Base-by-base conservation (phyloP, 768 basidiomycete genomes). In the Psilocybe tampanensis region DNA sequence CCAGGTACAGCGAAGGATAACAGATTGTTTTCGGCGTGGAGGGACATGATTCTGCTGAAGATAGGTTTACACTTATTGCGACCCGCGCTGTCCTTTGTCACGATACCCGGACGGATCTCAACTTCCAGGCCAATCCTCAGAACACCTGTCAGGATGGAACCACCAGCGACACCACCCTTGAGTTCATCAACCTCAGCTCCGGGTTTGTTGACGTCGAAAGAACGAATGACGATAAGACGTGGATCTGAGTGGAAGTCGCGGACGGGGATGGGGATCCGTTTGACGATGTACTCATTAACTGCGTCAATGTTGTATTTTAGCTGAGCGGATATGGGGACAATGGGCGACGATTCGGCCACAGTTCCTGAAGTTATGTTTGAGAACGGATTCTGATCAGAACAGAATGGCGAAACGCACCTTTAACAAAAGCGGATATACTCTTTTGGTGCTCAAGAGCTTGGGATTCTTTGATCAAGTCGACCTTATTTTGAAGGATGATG, bases 141-240 rank as follows among this genome's bases (percentile, higher is more conserved):
- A 21, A 97, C 89, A 66, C 97, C 96, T 4, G 86, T 92, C 60
- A 99, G 82, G 68, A 98, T 96, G 11, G 91, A 94, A 18, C 97
- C 96, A 72, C 97, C 97, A 17, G 97, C 97, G 36, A 98, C 97
- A 68, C 97, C 97, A 56, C 96, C 96, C 76, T 98, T 96, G 58
- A 98, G 83, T 42, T 99, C 97, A 64, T 96, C 90, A 3, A 98
- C 95, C 68, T 95, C 94, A 3, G 95, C 87, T 69, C 96, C 97
- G 11, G 97, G 97, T 74, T 97, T 98, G 83, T 99, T 99, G 72
- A 99, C 96, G 72, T 99, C 97, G 76, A 98, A 99, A 18, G 95
- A 97, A 63, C 96, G 94, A 73, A 99, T 99, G 71, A 98, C 95
- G 70, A 98, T 98, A 63, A 99, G 88, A 32, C 89, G 87, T 0